Conservation (phyloP, 225 moss, liverwort and hornwort species). For the Physcomitrellopsis africana region DNA sequence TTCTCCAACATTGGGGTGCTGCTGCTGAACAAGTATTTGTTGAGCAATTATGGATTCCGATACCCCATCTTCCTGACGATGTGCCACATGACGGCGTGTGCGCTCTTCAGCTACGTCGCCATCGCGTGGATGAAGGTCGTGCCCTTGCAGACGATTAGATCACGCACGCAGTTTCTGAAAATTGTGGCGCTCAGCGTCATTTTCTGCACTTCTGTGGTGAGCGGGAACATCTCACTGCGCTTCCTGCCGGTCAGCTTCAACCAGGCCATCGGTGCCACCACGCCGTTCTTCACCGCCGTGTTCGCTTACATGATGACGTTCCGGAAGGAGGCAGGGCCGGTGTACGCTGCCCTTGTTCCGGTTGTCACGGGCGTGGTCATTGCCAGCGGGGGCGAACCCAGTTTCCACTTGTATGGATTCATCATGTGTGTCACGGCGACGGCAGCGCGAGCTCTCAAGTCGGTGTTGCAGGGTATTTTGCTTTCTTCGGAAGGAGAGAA, state of each 20-base stretch:
- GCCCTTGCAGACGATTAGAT: slow-evolving; percentile 95
- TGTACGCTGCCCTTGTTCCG: slow-evolving; percentile 80
- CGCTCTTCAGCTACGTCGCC: slow-evolving; percentile 92
- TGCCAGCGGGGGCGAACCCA: slow-evolving; percentile 95
- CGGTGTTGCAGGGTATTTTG: slow-evolving; percentile 89
- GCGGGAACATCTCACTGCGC: slow-evolving; percentile 91
- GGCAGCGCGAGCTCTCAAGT: slow-evolving; percentile 92
- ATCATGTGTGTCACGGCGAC: slow-evolving; percentile 90
- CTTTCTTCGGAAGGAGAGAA: slow-evolving; percentile 94
- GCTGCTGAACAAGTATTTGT: slow-evolving; percentile 89
- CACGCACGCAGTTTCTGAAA: slow-evolving; percentile 92
- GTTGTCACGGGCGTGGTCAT: slow-evolving; percentile 95
- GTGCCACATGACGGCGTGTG: slow-evolving; percentile 99
- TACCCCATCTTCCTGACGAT: slow-evolving; percentile 98
- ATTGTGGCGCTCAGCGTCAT: slow-evolving; percentile 91
- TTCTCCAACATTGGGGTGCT: slow-evolving; percentile 98
- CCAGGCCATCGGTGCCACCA: slow-evolving; percentile 98
- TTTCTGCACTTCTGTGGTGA: slow-evolving; percentile 91
- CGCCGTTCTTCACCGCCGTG: slow-evolving; percentile 96
- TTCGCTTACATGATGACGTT: slow-evolving; percentile 90
- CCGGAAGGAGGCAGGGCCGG: slow-evolving; percentile 88
- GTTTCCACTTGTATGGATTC: slow-evolving; percentile 92
- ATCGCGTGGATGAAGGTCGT: slow-evolving; percentile 99
- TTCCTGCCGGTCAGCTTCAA: slow-evolving; percentile 95
- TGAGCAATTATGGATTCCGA: slow-evolving; percentile 98